phyloP scores from a whole-genome alignment of 768 basidiomycete species.

The Coprinopsis strossmayeri region DNA sequence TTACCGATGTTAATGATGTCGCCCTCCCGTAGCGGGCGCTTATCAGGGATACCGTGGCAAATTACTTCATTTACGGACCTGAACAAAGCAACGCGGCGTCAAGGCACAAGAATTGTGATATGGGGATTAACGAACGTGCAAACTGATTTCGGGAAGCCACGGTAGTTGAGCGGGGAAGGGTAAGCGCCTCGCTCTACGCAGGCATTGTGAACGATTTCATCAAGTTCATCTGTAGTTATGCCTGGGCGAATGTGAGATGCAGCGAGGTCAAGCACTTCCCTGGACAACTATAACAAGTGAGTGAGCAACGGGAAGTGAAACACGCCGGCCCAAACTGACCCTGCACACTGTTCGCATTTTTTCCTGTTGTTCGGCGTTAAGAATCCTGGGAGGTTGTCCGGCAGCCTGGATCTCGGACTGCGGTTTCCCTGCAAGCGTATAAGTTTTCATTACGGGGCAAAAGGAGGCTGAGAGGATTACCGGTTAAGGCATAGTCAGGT shows the following conservation, averaged over 20 bases:
- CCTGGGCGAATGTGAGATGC: constrained; percentile 86
- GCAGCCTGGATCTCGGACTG: constrained; percentile 48
- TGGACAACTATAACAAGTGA: not conserved
- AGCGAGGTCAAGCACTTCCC: constrained; percentile 58
- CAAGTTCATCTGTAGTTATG: constrained; percentile 92
- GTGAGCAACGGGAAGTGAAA: not conserved
- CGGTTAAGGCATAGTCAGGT: constrained; percentile 79
- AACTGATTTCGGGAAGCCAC: constrained; percentile 83
- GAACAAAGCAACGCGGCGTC: not conserved
- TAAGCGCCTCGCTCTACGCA: constrained; percentile 75
- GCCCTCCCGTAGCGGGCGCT: constrained; percentile 76
- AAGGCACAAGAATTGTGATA: not conserved
- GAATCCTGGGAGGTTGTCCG: constrained; percentile 59
- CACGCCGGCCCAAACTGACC: constrained; percentile 40
- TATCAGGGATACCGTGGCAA: constrained; percentile 95
- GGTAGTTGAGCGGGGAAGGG: not conserved
- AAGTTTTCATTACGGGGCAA: constrained; percentile 10
- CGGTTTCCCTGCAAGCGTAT: constrained; percentile 42
- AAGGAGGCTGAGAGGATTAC: constrained; percentile 18
- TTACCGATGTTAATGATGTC: constrained; percentile 94
- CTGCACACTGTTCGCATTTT: constrained; percentile 85
- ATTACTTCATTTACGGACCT: constrained; percentile 94
- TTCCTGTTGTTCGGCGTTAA: constrained; percentile 71
- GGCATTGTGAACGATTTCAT: constrained; percentile 89
- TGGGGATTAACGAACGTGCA: constrained; percentile 67